Conservation (phyloP, 1,139 yeast species). For the Suhomyces bokatorum region DNA sequence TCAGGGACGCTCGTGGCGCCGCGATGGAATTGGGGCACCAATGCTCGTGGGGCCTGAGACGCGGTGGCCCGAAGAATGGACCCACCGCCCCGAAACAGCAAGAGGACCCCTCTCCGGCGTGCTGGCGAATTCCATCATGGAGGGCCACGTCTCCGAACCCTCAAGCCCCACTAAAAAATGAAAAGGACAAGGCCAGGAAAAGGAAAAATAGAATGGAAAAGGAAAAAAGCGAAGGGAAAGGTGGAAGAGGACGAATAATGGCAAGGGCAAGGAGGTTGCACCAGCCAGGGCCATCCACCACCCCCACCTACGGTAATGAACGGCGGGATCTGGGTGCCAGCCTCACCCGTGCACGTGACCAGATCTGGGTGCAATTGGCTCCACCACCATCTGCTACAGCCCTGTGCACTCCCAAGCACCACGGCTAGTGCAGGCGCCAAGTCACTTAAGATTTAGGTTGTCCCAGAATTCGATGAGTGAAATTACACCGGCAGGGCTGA, state of each 20-base stretch:
- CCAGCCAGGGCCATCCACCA: too few species aligned
- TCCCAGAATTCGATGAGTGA: conserved; percentile 4
- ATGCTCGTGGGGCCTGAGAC: neutral
- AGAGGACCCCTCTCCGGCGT: neutral
- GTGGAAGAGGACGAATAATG: too few species aligned
- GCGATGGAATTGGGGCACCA: too few species aligned
- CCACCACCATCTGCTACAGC: conserved; percentile 1
- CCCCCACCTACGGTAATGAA: too few species aligned
- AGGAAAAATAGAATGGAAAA: too few species aligned
- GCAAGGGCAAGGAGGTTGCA: too few species aligned
- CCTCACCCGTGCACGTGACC: neutral
- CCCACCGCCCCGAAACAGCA: neutral
- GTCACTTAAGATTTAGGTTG: conserved; percentile 1
- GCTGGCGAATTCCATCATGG: too few species aligned
- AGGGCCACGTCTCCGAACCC: too few species aligned
- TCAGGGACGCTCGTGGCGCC: too few species aligned
- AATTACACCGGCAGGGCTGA: conserved; percentile 4
- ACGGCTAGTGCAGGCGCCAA: neutral
- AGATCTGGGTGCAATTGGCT: conserved; percentile 4
- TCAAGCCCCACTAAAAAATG: too few species aligned
- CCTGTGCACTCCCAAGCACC: neutral
- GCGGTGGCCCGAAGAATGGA: neutral
- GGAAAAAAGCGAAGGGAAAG: too few species aligned
- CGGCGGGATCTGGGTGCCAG: conserved; percentile 1
- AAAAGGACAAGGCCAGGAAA: too few species aligned